phyloP scores from a whole-genome alignment of 2,329 filamentous ascomycete genomes.

The Coniochaeta ligniaria region DNA sequence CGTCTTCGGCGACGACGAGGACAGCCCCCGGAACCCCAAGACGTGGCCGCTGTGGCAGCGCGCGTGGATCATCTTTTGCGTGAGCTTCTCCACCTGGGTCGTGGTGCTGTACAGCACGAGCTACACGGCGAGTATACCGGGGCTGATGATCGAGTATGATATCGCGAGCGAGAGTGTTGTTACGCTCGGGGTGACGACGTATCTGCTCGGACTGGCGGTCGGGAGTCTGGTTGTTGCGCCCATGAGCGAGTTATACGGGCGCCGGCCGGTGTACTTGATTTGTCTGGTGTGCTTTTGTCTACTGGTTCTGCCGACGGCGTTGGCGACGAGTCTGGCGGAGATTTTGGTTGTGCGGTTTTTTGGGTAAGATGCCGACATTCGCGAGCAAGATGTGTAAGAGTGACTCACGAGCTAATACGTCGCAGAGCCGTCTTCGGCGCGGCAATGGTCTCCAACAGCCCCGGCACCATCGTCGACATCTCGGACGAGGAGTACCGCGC shows the following conservation, averaged over 20 bases:
- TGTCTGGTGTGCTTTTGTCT: conserved; percentile 56
- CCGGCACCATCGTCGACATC: conserved; percentile 78
- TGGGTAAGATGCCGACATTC: conserved; percentile 35
- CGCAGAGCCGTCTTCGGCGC: conserved; percentile 31
- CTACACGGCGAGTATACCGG: conserved; percentile 63
- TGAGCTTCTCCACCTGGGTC: conserved; percentile 35
- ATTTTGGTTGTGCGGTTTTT: conserved; percentile 65
- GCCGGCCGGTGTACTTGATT: conserved; percentile 57
- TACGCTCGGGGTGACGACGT: conserved; percentile 67
- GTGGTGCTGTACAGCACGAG: conserved; percentile 64
- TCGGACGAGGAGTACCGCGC: conserved; percentile 74
- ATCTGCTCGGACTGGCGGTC: conserved; percentile 62
- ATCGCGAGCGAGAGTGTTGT: conserved; percentile 44
- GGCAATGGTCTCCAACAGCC: conserved; percentile 76
- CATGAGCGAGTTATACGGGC: conserved; percentile 59
- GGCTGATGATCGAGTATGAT: conserved; percentile 59
- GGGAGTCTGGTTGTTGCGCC: conserved; percentile 69
- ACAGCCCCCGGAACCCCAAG: conserved; percentile 49
- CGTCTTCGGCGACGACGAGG: conserved; percentile 53
- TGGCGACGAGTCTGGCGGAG: conserved; percentile 55
- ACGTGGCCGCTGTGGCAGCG: conserved; percentile 55
- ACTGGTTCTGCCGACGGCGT: conserved; percentile 61
- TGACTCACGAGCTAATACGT: not conserved
- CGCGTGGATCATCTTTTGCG: conserved; percentile 27
- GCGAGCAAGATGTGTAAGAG: too few species aligned